Conservation (phyloP, 345 rosid species). For the Bruguiera parviflora region DNA sequence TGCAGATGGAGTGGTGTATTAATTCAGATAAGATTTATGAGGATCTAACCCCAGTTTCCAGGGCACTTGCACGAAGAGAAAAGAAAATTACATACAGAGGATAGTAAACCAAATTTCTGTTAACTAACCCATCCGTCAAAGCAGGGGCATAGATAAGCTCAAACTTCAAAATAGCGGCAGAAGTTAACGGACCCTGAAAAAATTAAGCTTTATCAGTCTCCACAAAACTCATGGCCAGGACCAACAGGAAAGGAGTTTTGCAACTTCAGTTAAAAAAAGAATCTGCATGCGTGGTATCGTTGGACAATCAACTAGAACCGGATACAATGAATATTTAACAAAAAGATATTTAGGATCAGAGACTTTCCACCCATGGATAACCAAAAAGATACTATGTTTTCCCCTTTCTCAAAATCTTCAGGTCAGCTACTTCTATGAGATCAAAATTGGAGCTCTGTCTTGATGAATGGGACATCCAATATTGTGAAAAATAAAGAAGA, state of each 20-base stretch:
- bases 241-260: no score
- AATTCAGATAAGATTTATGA: neutral
- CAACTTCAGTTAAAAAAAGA: no score
- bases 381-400: neutral
- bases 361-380: neutral
- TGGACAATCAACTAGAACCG: no score
- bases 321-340: no score
- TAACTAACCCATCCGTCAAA: constrained; percentile 49
- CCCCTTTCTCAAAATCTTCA: neutral
- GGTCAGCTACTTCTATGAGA: neutral
- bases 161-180: constrained; percentile 79
- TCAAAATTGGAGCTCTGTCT: neutral
- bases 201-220: constrained; percentile 9
- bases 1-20: constrained; percentile 25
- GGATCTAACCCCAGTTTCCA: constrained; percentile 1
- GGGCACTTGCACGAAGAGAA: neutral
- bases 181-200: constrained; percentile 56
- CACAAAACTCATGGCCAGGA: neutral
- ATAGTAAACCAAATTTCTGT: neutral
- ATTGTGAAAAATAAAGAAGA: neutral
- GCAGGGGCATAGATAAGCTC: constrained; percentile 75
- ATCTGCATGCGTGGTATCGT: no score
- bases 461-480: neutral
- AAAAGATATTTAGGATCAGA: neutral
- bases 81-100: neutral